phyloP scores from a whole-genome alignment of 2,329 filamentous ascomycete genomes.

The Diaporthe batatas region DNA sequence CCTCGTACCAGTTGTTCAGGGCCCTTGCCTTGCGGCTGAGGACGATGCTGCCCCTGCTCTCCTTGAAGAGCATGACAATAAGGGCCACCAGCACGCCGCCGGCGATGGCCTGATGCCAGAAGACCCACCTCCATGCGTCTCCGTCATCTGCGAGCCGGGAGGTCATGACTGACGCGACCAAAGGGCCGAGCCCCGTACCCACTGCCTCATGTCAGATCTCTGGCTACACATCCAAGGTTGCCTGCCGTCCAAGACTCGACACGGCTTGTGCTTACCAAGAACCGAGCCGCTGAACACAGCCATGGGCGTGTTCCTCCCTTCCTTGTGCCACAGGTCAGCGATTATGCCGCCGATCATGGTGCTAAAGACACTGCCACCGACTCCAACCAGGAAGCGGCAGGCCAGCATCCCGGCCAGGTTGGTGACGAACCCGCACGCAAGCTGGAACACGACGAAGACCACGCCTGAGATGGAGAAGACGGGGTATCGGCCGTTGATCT shows the following conservation, averaged over 20 bases:
- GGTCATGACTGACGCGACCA: constrained; percentile 78
- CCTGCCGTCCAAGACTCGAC: no score
- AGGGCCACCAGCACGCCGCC: constrained; percentile 73
- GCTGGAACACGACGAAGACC: constrained; percentile 78
- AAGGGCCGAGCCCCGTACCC: constrained; percentile 83
- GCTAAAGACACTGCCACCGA: constrained; percentile 83
- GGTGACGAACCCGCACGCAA: constrained; percentile 79
- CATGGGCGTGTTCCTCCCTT: constrained; percentile 90
- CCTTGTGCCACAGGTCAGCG: constrained; percentile 83
- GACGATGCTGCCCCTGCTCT: constrained; percentile 85
- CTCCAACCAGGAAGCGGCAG: constrained; percentile 81
- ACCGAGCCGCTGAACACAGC: constrained; percentile 86
- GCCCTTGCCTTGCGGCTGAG: constrained; percentile 79
- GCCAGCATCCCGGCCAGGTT: constrained; percentile 81
- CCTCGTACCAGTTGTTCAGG: constrained; percentile 84
- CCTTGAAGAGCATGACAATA: constrained; percentile 79
- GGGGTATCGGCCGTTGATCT: constrained; percentile 88
- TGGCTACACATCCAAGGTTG: no score
- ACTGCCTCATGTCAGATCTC: constrained; percentile 52
- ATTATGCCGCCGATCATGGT: constrained; percentile 95
- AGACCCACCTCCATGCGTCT: constrained; percentile 83
- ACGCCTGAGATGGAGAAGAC: constrained; percentile 83
- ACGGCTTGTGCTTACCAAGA: constrained; percentile 53
- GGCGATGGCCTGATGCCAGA: constrained; percentile 85
- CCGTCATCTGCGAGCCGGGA: constrained; percentile 61